A percentile compares a stretch with the other conserved stretches of the same genome.
These are phyloP conservation scores for Hymenoscyphus infarciens DNA, from an alignment of 2,329 filamentous ascomycete genomes.

Conservation along the genomic window DNA sequence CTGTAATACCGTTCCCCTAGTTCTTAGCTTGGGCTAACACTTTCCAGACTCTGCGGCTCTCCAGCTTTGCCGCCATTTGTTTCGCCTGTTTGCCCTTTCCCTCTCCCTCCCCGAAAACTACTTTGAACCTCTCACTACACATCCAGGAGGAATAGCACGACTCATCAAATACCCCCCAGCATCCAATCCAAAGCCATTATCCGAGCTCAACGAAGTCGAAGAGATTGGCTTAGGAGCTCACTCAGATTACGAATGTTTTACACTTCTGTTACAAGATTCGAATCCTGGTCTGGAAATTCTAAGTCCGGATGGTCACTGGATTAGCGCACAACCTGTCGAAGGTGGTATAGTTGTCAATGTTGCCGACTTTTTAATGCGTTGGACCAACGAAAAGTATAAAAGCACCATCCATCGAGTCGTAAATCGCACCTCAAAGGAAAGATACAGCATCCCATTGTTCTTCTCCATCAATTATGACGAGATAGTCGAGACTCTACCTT, in stretches of 20 bases:
- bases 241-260: slow-evolving; percentile 55
- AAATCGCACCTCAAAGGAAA: slow-evolving; percentile 46
- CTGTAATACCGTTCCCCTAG: slow-evolving; percentile 17
- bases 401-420: slow-evolving; percentile 54
- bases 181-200: slow-evolving; percentile 30
- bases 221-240: slow-evolving; percentile 44
- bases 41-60: slow-evolving; percentile 23
- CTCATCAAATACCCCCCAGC: slow-evolving; percentile 49
- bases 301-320: slow-evolving; percentile 45
- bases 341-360: slow-evolving; percentile 51
- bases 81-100: slow-evolving; percentile 39
- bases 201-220: slow-evolving; percentile 29
- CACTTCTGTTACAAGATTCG: slow-evolving; percentile 50
- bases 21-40: not conserved
- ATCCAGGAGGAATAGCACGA: slow-evolving; percentile 43
- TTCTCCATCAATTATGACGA: slow-evolving; percentile 39
- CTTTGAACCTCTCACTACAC: slow-evolving; percentile 41
- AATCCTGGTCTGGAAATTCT: slow-evolving; percentile 51
- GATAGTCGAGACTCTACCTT: slow-evolving; percentile 31
- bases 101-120: slow-evolving; percentile 40
- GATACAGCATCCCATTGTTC: slow-evolving; percentile 56
- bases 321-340: slow-evolving; percentile 41
- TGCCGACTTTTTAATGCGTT: slow-evolving; percentile 47
- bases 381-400: slow-evolving; percentile 51
- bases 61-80: slow-evolving; percentile 39